phyloP scores from a whole-genome alignment of 805 yeast genomes.

The Sugiyamaella smithiae region DNA sequence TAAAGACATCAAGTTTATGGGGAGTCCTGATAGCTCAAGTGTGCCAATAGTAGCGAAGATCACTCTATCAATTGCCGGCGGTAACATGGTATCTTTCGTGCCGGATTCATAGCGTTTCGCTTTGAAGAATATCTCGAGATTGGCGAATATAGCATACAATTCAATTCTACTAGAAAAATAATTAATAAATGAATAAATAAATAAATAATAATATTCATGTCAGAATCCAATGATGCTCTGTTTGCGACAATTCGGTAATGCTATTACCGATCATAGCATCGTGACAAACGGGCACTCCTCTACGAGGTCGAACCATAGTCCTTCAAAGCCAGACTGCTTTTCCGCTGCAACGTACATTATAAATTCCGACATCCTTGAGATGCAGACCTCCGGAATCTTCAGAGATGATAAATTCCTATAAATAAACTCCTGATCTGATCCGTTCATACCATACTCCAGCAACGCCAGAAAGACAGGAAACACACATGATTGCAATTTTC shows the following conservation, averaged over 20 bases:
- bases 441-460: not conserved
- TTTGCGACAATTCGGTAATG: not conserved
- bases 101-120: not conserved
- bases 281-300: not conserved
- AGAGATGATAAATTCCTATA: not conserved
- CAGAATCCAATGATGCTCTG: no score
- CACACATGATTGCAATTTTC: not conserved
- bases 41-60: not conserved
- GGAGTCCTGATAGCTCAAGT: not conserved
- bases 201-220: no score
- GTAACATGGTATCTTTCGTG: not conserved
- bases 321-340: not conserved
- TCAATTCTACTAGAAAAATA: no score
- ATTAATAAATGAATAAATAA: no score
- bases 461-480: not conserved
- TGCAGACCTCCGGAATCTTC: not conserved
- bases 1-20: slow-evolving; percentile 8
- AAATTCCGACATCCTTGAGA: not conserved
- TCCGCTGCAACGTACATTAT: not conserved
- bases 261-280: not conserved
- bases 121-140: no score
- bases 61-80: not conserved
- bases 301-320: not conserved
- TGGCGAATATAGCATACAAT: no score
- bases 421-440: not conserved